Evolutionary conservation across 2,329 filamentous ascomycete genomes (phyloP), one percentile per base, ranked within the genome.

Genomic region (Neopestalotiopsis clavispora): DNA sequence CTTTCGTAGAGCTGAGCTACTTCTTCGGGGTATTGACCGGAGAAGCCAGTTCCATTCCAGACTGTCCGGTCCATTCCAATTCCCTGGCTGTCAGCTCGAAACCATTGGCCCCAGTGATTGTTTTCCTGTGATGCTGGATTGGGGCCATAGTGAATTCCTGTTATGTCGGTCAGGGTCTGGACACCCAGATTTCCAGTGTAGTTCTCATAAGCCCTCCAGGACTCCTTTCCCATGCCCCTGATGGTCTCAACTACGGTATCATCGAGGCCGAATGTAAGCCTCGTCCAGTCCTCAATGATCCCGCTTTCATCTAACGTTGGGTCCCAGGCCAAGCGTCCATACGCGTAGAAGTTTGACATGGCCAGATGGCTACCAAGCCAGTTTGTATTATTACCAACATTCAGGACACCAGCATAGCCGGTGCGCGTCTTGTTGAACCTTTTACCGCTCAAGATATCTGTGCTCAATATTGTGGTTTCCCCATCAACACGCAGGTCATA

Each of bases 11-110:
- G 77, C 2, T 80, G 76, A 0, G 88, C 87, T 0, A 93, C 77
- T 69, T 91, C 87, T 0, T 84, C 72, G 0, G 90, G 90, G 74
- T 93, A 94, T 73, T 92, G 90, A 0, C 89, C 90, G 0, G 90
- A 81, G 71, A 85, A 89, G 0, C 89, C 87, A 0, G 91, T 93
- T 10, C 91, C 91, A 66, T 91, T 93, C 69, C 80, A 82, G 0
- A 91, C 87, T 0, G 91, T 93, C 12, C 91, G 85, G 73, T 93
- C 91, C 91, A 93, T 93, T 0, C 91, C 91, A 67, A 93, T 28
- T 0, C 88, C 4, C 82, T 83, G 23, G 80, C 76, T 75, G 70
- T 92, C 88, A 0, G 91, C 91, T 4, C 91, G 86, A 0, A 91
- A 92, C 90, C 91, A 93, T 75, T 92, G 90, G 10, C 91, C 91